A percentile compares a stretch with the other conserved stretches of the same genome.
phyloP scores from a whole-genome alignment of 2,329 filamentous ascomycete species.

The Saccharata proteae region DNA sequence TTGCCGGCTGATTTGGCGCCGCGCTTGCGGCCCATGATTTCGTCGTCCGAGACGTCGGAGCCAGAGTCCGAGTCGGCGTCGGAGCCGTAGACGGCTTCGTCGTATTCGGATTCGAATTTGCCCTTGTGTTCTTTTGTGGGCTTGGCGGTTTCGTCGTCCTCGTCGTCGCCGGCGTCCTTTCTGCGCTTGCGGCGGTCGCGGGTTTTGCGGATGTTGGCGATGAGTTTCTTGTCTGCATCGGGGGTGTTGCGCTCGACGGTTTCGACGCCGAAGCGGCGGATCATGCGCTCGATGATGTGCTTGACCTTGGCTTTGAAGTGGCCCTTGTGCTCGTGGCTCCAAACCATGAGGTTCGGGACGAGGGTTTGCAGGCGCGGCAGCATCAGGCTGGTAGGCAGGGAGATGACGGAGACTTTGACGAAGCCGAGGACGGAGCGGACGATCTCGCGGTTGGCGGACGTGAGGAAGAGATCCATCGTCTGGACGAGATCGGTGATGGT shows the following conservation, averaged over 20 bases:
- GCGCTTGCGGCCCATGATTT: constrained; percentile 28
- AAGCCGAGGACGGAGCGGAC: constrained; percentile 91
- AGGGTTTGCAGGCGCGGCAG: constrained; percentile 63
- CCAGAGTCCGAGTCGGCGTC: constrained; percentile 40
- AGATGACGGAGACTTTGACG: constrained; percentile 88
- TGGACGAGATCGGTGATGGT: constrained; percentile 77
- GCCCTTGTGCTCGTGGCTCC: constrained; percentile 96
- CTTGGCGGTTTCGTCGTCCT: constrained; percentile 18
- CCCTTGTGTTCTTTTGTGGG: constrained; percentile 31
- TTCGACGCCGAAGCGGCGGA: constrained; percentile 79
- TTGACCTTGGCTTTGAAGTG: constrained; percentile 96
- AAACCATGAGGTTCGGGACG: constrained; percentile 83
- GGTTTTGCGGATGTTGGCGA: constrained; percentile 90
- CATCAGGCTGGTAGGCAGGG: constrained; percentile 68
- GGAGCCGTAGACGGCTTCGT: constrained; percentile 80
- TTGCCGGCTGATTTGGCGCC: constrained; percentile 27
- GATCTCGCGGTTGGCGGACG: constrained; percentile 92
- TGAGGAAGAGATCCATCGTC: constrained; percentile 92
- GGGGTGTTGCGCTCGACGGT: constrained; percentile 69
- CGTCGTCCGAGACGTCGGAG: constrained; percentile 51
- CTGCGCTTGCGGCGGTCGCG: constrained; percentile 84
- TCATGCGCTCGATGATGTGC: constrained; percentile 91
- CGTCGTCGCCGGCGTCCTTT: constrained; percentile 54
- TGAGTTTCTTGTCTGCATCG: constrained; percentile 76
- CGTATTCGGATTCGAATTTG: constrained; percentile 84